Conservation (phyloP, 352 stramenopile species). For the Phytophthora fragariae region DNA sequence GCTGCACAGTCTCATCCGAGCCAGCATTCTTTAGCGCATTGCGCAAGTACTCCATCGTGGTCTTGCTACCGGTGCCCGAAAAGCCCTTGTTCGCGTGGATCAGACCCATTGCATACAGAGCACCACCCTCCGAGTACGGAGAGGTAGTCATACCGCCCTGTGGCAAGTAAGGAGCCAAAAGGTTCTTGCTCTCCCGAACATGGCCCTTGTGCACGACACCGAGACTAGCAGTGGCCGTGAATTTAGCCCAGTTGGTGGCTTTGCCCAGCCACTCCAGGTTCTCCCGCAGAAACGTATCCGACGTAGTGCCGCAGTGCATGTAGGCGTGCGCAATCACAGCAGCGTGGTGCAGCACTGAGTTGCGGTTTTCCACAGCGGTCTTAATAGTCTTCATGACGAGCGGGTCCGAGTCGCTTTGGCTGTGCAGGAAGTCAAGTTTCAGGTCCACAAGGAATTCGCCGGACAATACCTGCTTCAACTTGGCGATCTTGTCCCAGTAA, state of each 20-base stretch:
- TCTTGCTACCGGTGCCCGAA: constrained; percentile 82
- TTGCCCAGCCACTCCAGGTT: constrained; percentile 99
- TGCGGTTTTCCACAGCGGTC: constrained; percentile 93
- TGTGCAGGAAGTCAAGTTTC: constrained; percentile 94
- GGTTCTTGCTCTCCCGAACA: constrained; percentile 97
- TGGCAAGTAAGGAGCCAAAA: constrained; percentile 98
- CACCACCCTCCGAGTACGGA: constrained; percentile 98
- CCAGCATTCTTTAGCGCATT: constrained; percentile 85
- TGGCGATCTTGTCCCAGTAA: constrained; percentile 86
- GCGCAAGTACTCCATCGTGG: constrained; percentile 88
- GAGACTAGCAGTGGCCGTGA: constrained; percentile 97
- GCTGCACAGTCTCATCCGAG: constrained; percentile 97
- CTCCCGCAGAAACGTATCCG: constrained; percentile 97
- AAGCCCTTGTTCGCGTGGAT: constrained; percentile 98
- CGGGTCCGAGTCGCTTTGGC: constrained; percentile 90
- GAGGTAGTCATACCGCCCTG: constrained; percentile 87
- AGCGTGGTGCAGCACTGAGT: constrained; percentile 98
- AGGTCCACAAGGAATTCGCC: constrained; percentile 94
- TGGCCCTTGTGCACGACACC: constrained; percentile 99
- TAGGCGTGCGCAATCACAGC: constrained; percentile 97
- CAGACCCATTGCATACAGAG: constrained; percentile 97
- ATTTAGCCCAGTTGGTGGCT: constrained; percentile 99
- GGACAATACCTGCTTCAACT: constrained; percentile 88
- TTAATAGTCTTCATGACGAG: constrained; percentile 96
- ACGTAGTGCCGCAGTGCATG: constrained; percentile 98